Base-by-base conservation (phyloP, 2,329 filamentous ascomycete species). In the Venturia nashicola region DNA sequence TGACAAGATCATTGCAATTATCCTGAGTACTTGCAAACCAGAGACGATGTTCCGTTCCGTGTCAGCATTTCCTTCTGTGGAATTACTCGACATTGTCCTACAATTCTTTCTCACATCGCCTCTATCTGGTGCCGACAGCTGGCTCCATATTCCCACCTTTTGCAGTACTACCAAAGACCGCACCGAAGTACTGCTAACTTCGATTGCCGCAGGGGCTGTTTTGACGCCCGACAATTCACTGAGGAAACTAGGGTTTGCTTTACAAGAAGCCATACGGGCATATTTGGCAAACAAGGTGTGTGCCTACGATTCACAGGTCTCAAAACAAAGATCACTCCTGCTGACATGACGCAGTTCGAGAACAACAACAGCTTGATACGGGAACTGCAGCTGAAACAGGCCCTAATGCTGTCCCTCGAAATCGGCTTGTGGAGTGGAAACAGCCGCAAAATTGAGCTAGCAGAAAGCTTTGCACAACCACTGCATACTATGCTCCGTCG, bases 1-100 rank as follows among this genome's bases (percentile, higher is more conserved):
- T 39, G 87, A 90, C 71, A 80, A 80, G 59, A 80, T 89, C 1
- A 75, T 90, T 64, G 85, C 82, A 12, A 79, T 89, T 65, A 82
- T 89, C 1, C 74, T 90, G 43, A 78, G 80, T 61, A 84, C 81
- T 4, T 86, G 82, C 68, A 81, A 80, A 59, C 23, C 23, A n/a
- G 74, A 75, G 68, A 81, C 72, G 74, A 80, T 73, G 73, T 80
- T 70, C 65, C 80, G 77, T 61, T 82, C 84, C 23, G 83, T 80
- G 20, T 81, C 79, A 1, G 85, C 85, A 0, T 88, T 88, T 67
- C 84, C 85, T 0, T 84, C 83, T 1, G 78, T 83, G 20, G 81
- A 83, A 27, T 72, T 84, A 16, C 76, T 88, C 65, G 85, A 87
- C 67, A 83, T 80, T 11, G 76, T 87, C 64, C 77, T 86, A 14